These are phyloP conservation scores for Bremia lactucae DNA, from an alignment of 352 stramenopile genomes.

Conservation along the genomic window DNA sequence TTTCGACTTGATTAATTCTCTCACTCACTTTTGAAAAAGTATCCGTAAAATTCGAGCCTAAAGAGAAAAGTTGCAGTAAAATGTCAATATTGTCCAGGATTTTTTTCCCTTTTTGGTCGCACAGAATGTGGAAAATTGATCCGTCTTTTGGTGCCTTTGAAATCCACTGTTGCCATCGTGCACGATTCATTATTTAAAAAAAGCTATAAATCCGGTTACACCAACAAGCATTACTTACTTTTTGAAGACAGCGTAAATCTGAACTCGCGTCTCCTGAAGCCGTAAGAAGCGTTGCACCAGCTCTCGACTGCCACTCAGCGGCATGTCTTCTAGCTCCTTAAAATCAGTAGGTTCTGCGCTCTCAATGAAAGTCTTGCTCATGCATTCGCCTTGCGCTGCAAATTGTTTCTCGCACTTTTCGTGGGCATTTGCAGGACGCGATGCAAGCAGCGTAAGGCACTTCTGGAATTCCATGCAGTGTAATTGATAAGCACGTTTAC, in stretches of 20 bases:
- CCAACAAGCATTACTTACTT: constrained; percentile 18
- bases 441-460: constrained; percentile 54
- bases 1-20: constrained; percentile 61
- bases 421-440: constrained; percentile 43
- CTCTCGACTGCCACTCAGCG: constrained; percentile 2
- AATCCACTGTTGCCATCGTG: constrained; percentile 35
- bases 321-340: constrained; percentile 3
- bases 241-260: constrained; percentile 60
- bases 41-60: constrained; percentile 49
- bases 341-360: not conserved
- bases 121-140: constrained; percentile 59
- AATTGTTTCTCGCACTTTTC: constrained; percentile 42
- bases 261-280: constrained; percentile 53
- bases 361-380: not conserved
- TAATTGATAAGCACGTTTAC: not conserved
- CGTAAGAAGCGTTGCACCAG: constrained; percentile 37
- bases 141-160: constrained; percentile 47
- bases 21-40: constrained; percentile 57
- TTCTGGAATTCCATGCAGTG: constrained; percentile 51
- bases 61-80: not conserved
- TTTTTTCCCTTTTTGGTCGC: constrained; percentile 7
- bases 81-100: not conserved
- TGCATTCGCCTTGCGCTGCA: not conserved
- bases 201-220: too few species aligned
- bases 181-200: not conserved